Percentiles rank a stretch among this genome's conserved stretches.
Evolutionary conservation across 2,329 filamentous ascomycete genomes (phyloP).

Genomic region (Celoporthe dispersa): DNA sequence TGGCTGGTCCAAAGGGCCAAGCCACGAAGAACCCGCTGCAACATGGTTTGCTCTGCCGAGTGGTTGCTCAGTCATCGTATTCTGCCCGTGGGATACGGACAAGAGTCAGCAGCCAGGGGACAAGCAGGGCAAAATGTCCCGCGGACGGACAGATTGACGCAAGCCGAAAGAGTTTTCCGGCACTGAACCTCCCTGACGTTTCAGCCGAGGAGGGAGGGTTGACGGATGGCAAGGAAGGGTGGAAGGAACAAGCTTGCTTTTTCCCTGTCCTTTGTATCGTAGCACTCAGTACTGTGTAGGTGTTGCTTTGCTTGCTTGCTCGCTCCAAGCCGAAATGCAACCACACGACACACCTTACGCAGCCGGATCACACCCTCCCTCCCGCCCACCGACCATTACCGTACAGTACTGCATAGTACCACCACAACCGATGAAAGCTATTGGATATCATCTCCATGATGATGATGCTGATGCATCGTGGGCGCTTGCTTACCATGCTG

Average conservation of each 20-base stretch:
- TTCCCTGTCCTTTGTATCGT: background rate
- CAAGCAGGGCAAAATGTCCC: background rate
- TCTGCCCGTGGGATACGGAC: background rate
- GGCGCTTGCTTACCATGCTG: conserved; percentile 10
- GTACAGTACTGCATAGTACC: background rate
- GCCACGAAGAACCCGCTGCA: background rate
- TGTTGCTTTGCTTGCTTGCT: conserved; percentile 16
- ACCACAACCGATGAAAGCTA: background rate
- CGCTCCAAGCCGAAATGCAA: conserved; percentile 15
- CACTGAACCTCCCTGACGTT: conserved; percentile 20
- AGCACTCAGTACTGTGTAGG: conserved; percentile 1
- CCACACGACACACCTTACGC: conserved; percentile 17
- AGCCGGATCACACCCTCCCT: conserved; percentile 9
- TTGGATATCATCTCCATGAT: conserved; percentile 10
- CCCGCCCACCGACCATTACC: background rate
- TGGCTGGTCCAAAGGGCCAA: background rate
- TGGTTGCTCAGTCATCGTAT: background rate
- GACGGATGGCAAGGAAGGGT: conserved; percentile 10
- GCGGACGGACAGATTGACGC: background rate
- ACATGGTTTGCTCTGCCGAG: background rate
- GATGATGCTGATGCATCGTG: conserved; percentile 3
- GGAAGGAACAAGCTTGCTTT: background rate
- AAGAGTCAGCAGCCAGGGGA: background rate
- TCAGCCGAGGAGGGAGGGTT: conserved; percentile 18
- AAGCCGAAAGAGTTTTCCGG: background rate